phyloP scores from a whole-genome alignment of 495 filamentous ascomycete genomes.

The Trichocladium antarcticum region DNA sequence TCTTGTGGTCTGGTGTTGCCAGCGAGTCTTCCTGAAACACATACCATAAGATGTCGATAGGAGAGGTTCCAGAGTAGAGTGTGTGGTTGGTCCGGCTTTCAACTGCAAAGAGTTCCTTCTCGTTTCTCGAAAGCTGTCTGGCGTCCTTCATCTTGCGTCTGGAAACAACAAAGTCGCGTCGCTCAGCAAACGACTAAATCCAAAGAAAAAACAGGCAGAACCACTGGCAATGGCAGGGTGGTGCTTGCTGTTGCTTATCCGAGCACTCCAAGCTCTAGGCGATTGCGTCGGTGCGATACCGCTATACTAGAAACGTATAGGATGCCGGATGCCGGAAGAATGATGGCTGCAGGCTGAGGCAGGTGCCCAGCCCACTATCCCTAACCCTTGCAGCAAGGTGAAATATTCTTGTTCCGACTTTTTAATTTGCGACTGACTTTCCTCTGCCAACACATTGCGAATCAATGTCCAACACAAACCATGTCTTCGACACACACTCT shows the following conservation, averaged over 20 bases:
- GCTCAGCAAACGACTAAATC: background rate
- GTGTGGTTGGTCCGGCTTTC: background rate
- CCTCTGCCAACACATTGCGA: too few relatives aligned
- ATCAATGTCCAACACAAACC: too few relatives aligned
- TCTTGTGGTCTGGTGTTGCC: slow-evolving; percentile 7
- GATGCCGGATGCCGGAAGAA: background rate
- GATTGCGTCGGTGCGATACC: background rate
- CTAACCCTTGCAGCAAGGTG: too few relatives aligned
- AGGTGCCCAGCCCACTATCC: too few relatives aligned
- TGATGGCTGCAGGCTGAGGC: background rate
- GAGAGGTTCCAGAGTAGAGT: background rate
- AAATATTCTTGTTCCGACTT: too few relatives aligned
- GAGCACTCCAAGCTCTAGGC: background rate
- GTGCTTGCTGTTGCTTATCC: background rate
- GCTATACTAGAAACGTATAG: background rate
- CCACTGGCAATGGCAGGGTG: background rate
- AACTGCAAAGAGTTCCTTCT: background rate
- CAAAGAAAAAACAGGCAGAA: background rate
- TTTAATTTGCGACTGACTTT: too few relatives aligned
- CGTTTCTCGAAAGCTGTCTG: background rate
- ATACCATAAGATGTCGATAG: slow-evolving; percentile 1
- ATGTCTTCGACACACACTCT: too few relatives aligned
- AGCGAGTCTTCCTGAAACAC: slow-evolving; percentile 1
- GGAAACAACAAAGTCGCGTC: slow-evolving; percentile 2
- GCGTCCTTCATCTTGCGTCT: background rate